These are phyloP conservation scores for Capsicum chinense DNA, from an alignment of 257 asterid genomes.

Conservation along the genomic window DNA sequence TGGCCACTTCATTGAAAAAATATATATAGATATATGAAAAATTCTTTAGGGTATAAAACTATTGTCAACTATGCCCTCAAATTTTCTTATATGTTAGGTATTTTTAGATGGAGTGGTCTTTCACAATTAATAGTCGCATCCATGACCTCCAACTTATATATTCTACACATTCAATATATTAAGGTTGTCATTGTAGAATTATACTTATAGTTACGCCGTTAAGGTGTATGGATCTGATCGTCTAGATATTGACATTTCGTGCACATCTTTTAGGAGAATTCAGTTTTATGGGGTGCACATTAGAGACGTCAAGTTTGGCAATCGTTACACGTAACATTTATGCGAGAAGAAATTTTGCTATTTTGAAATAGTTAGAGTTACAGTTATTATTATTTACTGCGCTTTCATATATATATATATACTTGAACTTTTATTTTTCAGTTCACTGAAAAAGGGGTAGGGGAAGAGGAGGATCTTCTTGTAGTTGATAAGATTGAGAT, in stretches of 20 bases:
- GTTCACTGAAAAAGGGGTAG: conserved; percentile 27
- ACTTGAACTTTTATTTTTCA: not conserved
- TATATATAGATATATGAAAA: not conserved
- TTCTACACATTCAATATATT: too few species aligned
- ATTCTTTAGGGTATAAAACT: not conserved
- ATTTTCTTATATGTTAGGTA: too few species aligned
- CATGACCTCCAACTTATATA: too few species aligned
- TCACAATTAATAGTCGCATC: not conserved
- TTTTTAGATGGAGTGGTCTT: not conserved
- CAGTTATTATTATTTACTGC: too few species aligned
- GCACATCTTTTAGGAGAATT: not conserved
- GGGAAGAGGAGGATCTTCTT: conserved; percentile 24
- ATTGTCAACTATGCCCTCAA: not conserved
- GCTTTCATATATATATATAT: too few species aligned
- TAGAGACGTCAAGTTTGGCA: too few species aligned
- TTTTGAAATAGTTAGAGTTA: not conserved
- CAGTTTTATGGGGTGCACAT: too few species aligned
- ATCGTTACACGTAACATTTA: too few species aligned
- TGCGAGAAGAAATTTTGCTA: not conserved
- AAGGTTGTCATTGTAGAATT: too few species aligned
- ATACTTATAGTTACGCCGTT: too few species aligned
- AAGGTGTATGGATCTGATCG: too few species aligned
- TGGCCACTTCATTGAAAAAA: not conserved
- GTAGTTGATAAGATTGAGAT: conserved; percentile 2
- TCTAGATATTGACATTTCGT: too few species aligned